Conservation (phyloP, 2,329 filamentous ascomycete genomes). For the Fusarium sp. region DNA sequence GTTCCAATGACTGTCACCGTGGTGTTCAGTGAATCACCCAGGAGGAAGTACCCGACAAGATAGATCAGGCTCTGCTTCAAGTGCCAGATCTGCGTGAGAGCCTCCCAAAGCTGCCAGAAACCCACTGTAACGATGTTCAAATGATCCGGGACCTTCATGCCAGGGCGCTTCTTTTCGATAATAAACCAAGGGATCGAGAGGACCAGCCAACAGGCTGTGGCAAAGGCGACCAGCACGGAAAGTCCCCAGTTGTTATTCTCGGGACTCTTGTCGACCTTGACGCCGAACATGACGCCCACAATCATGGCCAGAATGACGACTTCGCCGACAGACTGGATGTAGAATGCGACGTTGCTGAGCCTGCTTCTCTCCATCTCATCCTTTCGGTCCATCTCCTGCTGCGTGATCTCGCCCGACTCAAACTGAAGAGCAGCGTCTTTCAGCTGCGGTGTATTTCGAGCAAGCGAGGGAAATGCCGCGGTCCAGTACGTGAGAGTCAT, state of each 20-base stretch:
- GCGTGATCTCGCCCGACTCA: slow-evolving; percentile 60
- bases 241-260: slow-evolving; percentile 75
- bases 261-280: slow-evolving; percentile 68
- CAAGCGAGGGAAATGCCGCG: slow-evolving; percentile 62
- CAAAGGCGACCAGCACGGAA: slow-evolving; percentile 73
- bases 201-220: slow-evolving; percentile 71
- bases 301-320: slow-evolving; percentile 72
- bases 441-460: slow-evolving; percentile 52
- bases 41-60: slow-evolving; percentile 73
- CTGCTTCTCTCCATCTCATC: slow-evolving; percentile 73
- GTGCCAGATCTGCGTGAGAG: slow-evolving; percentile 69
- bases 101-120: slow-evolving; percentile 70
- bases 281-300: slow-evolving; percentile 71
- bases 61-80: slow-evolving; percentile 75
- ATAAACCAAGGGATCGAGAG: slow-evolving; percentile 75
- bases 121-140: slow-evolving; percentile 67
- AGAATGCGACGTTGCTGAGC: slow-evolving; percentile 72
- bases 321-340: slow-evolving; percentile 71
- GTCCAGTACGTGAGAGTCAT: slow-evolving; percentile 77
- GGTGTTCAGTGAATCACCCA: slow-evolving; percentile 77
- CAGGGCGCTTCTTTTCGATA: slow-evolving; percentile 72
- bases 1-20: slow-evolving; percentile 76
- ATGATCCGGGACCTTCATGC: slow-evolving; percentile 56
- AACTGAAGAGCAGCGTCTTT: slow-evolving; percentile 50
- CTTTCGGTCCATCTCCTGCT: slow-evolving; percentile 69